Evolutionary conservation across 805 yeast species (phyloP).

Genomic region (Kodamaea sagamina): DNA sequence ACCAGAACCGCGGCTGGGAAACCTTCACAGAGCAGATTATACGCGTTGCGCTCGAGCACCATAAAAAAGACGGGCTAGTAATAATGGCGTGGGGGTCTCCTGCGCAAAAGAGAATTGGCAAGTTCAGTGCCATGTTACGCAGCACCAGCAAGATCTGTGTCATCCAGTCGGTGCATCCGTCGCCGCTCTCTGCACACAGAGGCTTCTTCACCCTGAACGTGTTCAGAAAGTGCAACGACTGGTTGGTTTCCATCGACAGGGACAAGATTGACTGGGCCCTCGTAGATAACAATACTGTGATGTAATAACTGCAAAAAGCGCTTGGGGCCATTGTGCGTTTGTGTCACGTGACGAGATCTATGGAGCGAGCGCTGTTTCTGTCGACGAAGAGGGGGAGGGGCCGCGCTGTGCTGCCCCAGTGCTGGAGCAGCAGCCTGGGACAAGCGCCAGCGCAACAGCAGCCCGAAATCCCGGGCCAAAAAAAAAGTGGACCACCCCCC

Average conservation of each 20-base stretch:
- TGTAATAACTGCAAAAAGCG: neutral
- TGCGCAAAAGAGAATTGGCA: slow-evolving; percentile 61
- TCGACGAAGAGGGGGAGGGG: no score
- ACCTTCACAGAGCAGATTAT: slow-evolving; percentile 76
- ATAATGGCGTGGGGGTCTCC: slow-evolving; percentile 83
- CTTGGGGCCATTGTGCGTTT: neutral
- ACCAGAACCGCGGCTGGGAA: slow-evolving; percentile 92
- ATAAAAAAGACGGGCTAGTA: slow-evolving; percentile 54
- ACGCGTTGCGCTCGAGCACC: slow-evolving; percentile 49
- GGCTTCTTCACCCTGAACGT: slow-evolving; percentile 79
- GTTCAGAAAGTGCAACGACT: slow-evolving; percentile 72
- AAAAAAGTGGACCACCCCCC: no score
- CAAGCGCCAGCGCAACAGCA: no score
- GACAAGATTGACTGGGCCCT: slow-evolving; percentile 68
- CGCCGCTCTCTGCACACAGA: slow-evolving; percentile 87
- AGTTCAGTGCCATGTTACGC: slow-evolving; percentile 27
- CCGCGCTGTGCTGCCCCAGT: no score
- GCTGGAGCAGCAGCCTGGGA: no score
- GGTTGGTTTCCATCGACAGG: slow-evolving; percentile 53
- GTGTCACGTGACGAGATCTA: no score
- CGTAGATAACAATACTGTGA: neutral
- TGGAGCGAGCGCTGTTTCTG: no score
- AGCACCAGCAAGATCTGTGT: slow-evolving; percentile 46
- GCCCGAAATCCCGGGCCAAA: no score
- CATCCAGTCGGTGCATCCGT: slow-evolving; percentile 84